These are phyloP conservation scores for Aspergillus fischeri DNA, from an alignment of 2,329 filamentous ascomycete genomes.

Conservation along the genomic window DNA sequence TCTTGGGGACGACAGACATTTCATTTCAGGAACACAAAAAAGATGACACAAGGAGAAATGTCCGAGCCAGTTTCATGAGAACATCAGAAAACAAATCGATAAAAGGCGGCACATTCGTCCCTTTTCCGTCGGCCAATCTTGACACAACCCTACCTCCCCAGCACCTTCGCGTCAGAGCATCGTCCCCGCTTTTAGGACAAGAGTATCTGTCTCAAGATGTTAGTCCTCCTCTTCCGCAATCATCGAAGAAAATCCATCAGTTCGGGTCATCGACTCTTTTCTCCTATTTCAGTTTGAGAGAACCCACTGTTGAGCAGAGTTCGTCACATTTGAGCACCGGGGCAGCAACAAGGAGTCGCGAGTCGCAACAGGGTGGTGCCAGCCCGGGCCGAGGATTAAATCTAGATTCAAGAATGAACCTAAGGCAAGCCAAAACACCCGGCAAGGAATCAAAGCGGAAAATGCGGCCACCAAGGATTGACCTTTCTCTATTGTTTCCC, in stretches of 20 bases:
- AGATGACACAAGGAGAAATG: constrained; percentile 21
- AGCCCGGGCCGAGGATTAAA: constrained; percentile 11
- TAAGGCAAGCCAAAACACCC: constrained; percentile 18
- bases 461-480: constrained; percentile 37
- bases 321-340: constrained; percentile 23
- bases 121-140: constrained; percentile 22
- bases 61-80: constrained; percentile 39
- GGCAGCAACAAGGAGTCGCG: neutral
- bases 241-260: constrained; percentile 35
- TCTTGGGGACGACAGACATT: constrained; percentile 28
- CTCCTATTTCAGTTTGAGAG: constrained; percentile 46
- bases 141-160: constrained; percentile 19
- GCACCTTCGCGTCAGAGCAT: constrained; percentile 40
- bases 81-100: constrained; percentile 35
- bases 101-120: constrained; percentile 20
- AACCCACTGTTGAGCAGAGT: constrained; percentile 28
- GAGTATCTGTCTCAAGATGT: constrained; percentile 28
- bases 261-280: constrained; percentile 44
- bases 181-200: constrained; percentile 44
- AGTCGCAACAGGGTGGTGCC: constrained; percentile 4
- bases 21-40: constrained; percentile 18
- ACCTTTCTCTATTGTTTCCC: constrained; percentile 41
- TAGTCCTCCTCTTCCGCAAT: constrained; percentile 27
- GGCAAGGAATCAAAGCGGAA: constrained; percentile 37
- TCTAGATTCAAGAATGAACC: constrained; percentile 19